Conservation (phyloP, 768 basidiomycete species). For the Mrakia gelida region DNA sequence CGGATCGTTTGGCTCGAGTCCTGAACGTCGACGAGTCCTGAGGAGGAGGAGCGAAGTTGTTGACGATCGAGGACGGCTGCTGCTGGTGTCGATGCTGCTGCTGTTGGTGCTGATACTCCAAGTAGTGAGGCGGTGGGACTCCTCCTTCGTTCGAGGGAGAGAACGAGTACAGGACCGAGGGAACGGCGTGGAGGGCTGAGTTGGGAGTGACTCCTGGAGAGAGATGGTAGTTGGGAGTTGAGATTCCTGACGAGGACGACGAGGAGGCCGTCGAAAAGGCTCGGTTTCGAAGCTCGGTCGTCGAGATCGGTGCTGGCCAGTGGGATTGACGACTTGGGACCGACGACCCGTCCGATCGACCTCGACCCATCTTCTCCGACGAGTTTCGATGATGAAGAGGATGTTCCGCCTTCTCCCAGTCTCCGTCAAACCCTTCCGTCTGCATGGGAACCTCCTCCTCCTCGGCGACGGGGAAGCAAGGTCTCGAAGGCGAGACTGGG, state of each 20-base stretch:
- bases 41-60: background rate
- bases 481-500: background rate
- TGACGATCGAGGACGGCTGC: background rate
- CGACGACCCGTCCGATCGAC: background rate
- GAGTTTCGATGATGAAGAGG: background rate
- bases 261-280: background rate
- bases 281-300: background rate
- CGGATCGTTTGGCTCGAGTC: background rate
- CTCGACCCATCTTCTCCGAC: background rate
- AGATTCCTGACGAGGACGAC: background rate
- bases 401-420: background rate
- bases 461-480: background rate
- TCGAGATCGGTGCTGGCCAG: background rate
- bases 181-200: background rate
- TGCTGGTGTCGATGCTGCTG: background rate
- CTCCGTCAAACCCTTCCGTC: background rate
- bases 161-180: background rate
- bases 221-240: slow-evolving; percentile 4
- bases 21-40: background rate
- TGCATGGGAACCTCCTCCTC: background rate
- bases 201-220: background rate
- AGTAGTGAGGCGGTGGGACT: no score
- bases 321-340: background rate
- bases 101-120: background rate
- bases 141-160: background rate